phyloP scores from a whole-genome alignment of 352 stramenopile species.

The Globisporangium orthogonon region DNA sequence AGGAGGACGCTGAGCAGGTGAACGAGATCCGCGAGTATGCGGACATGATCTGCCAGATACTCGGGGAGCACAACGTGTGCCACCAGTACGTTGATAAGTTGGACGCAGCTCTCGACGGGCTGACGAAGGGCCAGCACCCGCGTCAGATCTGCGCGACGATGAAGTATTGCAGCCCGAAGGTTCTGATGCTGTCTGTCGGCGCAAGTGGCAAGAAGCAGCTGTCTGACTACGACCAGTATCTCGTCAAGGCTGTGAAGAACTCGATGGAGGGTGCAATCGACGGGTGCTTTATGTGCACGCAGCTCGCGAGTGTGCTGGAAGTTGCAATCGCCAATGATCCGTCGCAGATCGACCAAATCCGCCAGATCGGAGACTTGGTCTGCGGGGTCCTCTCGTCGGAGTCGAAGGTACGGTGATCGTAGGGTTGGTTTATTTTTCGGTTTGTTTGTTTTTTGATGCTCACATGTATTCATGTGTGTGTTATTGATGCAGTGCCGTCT shows the following conservation, averaged over 20 bases:
- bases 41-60: constrained; percentile 71
- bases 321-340: constrained; percentile 48
- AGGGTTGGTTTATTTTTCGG: not conserved
- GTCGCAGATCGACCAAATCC: constrained; percentile 47
- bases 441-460: constrained; percentile 5
- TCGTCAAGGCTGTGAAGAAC: constrained; percentile 30
- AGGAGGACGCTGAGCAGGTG: constrained; percentile 51
- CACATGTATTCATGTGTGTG: constrained; percentile 8
- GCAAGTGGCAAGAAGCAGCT: constrained; percentile 8
- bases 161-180: constrained; percentile 42
- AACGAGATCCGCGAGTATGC: constrained; percentile 50
- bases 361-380: constrained; percentile 53
- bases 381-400: constrained; percentile 46
- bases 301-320: constrained; percentile 47
- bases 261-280: constrained; percentile 29
- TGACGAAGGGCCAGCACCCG: constrained; percentile 59
- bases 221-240: constrained; percentile 16
- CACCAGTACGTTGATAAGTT: constrained; percentile 67
- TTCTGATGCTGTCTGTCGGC: not conserved
- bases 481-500: constrained; percentile 39
- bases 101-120: constrained; percentile 51
- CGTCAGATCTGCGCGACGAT: constrained; percentile 51
- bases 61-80: constrained; percentile 52
- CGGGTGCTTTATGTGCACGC: constrained; percentile 66
- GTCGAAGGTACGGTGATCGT: constrained; percentile 38